Base-by-base conservation (phyloP, 2,329 filamentous ascomycete genomes). In the Pseudogymnoascus pannorum region DNA sequence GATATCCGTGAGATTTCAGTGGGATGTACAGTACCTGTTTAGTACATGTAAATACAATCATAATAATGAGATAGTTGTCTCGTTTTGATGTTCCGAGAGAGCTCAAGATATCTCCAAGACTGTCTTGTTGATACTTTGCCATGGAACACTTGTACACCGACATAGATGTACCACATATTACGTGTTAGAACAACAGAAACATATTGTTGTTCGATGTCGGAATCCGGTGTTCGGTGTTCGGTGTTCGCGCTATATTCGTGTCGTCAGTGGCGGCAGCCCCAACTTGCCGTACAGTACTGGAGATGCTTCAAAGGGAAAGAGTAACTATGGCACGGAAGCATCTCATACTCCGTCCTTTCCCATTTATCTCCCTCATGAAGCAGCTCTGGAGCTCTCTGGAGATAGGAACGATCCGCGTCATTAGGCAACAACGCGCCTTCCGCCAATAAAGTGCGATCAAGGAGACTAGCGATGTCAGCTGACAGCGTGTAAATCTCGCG, bases 361-460 rank as follows among this genome's bases (percentile, higher is more conserved):
- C 12, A 5, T 31, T 31, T 31, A 9, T 48, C 12, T 9, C 24
- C 24, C 14, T 5, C 14, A 29, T 51, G 22, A 51, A 51, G 11
- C 44, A 29, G 44, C 44, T 51, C 44, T 29, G 29, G 44, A 51
- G 4, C 44, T 14, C 7, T 51, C 44, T 29, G 24, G 29, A 35
- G 5, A 24, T 1, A 29, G 24, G 44, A 51, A 29, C n/a, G 24
- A 51, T 12, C 24, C 44, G 5, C n/a, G 24, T 29, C 44, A 29
- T 51, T 29, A 51, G 44, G 44, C 44, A 51, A 51, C 44, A 51
- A 51, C 44, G 24, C 44, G 44, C 24, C 44, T 51, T 51, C 44
- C 44, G 14, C 44, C 44, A 51, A 51, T 51, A 16, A 29, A 3
- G 14, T 4, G 2, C n/a, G 4, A 1, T 29, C 7, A 16, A 29